These are phyloP conservation scores for Smittium culicis DNA, from an alignment of 371 early-diverging fungal species.

Conservation along the genomic window DNA sequence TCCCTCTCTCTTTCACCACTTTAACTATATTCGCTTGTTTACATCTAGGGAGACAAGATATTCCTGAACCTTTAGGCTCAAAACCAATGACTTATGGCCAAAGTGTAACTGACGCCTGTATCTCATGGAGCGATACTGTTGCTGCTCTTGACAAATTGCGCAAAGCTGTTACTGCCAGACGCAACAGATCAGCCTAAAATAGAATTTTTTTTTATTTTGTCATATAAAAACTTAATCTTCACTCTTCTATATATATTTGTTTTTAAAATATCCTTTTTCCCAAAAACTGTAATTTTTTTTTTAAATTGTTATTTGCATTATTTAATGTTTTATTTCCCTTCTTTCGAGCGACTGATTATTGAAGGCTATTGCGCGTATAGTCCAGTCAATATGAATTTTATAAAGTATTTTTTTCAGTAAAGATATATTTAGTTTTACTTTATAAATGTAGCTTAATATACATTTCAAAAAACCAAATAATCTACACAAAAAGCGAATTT, in stretches of 20 bases:
- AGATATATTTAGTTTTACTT: too few species aligned
- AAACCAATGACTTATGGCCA: slow-evolving; percentile 51
- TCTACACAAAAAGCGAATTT: too few species aligned
- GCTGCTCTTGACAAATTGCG: slow-evolving; percentile 49
- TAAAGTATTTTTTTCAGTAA: too few species aligned
- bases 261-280: background rate
- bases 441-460: too few species aligned
- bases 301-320: background rate
- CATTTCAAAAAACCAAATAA: too few species aligned
- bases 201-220: too few species aligned
- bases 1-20: too few species aligned
- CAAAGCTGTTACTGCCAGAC: slow-evolving; percentile 44
- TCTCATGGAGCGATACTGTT: slow-evolving; percentile 63
- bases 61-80: slow-evolving; percentile 46
- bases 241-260: background rate
- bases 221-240: background rate
- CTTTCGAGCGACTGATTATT: too few species aligned
- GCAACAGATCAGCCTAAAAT: slow-evolving; percentile 10
- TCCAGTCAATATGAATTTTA: too few species aligned
- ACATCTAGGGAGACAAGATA: slow-evolving; percentile 63
- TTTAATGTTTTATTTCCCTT: background rate
- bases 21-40: too few species aligned
- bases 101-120: slow-evolving; percentile 74
- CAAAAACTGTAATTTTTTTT: background rate
- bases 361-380: too few species aligned